A percentile compares a stretch with the other conserved stretches of the same genome.
These are phyloP conservation scores for Naganishia vaughanmartiniae DNA, from an alignment of 768 basidiomycete species.

Conservation along the genomic window DNA sequence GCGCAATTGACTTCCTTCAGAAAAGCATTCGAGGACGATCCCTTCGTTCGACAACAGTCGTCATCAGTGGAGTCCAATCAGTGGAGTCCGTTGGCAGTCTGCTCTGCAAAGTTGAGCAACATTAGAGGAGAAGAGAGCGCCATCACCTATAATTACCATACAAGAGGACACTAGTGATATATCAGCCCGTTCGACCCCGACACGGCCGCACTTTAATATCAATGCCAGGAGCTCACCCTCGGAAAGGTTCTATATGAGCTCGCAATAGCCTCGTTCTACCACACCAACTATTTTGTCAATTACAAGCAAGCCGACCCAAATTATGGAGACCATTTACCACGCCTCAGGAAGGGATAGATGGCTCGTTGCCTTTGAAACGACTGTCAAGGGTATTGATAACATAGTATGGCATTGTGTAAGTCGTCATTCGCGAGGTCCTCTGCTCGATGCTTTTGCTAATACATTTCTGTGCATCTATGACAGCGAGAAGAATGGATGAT, in stretches of 20 bases:
- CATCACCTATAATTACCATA: too few species aligned
- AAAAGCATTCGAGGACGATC: neutral
- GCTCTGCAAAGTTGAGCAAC: neutral
- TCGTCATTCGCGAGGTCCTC: neutral
- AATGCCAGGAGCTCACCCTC: neutral
- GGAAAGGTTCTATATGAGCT: neutral
- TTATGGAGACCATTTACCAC: conserved; percentile 16
- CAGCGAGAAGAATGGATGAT: conserved; percentile 20
- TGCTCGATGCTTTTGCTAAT: neutral
- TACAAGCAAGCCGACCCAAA: neutral
- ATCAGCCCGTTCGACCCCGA: too few species aligned
- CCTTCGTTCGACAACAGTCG: neutral
- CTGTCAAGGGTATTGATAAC: conserved; percentile 2
- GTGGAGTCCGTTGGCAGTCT: neutral
- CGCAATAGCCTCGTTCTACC: neutral
- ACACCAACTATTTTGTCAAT: neutral
- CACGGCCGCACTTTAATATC: neutral
- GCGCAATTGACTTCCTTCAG: neutral
- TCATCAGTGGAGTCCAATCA: neutral
- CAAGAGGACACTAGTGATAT: too few species aligned
- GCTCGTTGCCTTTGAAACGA: conserved; percentile 18
- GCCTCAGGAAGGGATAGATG: conserved; percentile 1
- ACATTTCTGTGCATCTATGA: neutral
- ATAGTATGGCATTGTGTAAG: conserved; percentile 19
- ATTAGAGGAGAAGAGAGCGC: neutral